These are phyloP conservation scores for Luzula sylvatica DNA, from an alignment of 176 grass and related monocot species.

Conservation along the genomic window DNA sequence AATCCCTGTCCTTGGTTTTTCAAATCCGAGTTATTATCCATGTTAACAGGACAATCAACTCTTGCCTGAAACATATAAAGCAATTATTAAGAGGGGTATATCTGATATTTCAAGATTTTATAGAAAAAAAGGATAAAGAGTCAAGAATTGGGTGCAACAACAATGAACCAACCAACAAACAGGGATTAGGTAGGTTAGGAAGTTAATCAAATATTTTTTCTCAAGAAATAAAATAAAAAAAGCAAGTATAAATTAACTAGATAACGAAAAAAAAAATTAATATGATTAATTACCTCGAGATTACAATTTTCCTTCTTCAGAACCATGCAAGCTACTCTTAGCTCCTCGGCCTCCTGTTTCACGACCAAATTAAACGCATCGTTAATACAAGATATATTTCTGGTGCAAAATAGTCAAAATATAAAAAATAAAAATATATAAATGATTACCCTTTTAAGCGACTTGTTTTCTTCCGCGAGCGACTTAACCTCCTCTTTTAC, in stretches of 20 bases:
- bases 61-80: conserved; percentile 1
- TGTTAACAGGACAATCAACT: background rate
- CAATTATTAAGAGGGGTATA: background rate
- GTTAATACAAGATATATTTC: too few relatives aligned
- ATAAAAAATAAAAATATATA: background rate
- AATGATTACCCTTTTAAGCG: conserved; percentile 11
- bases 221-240: too few relatives aligned
- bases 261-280: too few relatives aligned
- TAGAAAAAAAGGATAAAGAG: too few relatives aligned
- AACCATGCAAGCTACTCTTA: conserved; percentile 17
- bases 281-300: conserved; percentile 8
- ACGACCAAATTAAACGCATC: background rate
- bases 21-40: background rate
- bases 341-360: conserved; percentile 18
- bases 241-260: too few relatives aligned
- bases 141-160: conserved; percentile 13
- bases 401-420: background rate
- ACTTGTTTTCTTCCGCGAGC: conserved; percentile 18
- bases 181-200: conserved; percentile 1
- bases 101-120: too few relatives aligned
- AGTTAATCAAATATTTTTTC: conserved; percentile 4
- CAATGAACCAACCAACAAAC: conserved; percentile 17
- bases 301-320: conserved; percentile 17
- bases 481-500: conserved; percentile 19
- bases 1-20: conserved; percentile 13